A percentile compares a stretch with the other conserved stretches of the same genome.
These are phyloP conservation scores for Paecilomyces niveus DNA, from an alignment of 2,329 filamentous ascomycete genomes.

Conservation along the genomic window DNA sequence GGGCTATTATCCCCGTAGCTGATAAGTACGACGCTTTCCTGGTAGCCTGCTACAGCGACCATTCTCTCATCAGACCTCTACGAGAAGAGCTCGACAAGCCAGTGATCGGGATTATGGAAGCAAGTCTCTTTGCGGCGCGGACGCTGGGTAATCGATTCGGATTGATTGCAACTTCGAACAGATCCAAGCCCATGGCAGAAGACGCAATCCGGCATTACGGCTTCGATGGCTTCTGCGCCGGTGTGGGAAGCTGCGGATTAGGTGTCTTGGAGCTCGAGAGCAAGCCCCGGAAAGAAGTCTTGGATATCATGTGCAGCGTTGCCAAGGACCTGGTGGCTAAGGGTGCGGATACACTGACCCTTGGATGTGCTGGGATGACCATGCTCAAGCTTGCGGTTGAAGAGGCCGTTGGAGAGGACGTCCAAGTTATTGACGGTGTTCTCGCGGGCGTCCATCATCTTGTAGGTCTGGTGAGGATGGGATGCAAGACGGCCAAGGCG, in stretches of 20 bases:
- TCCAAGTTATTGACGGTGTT: conserved; percentile 47
- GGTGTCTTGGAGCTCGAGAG: conserved; percentile 41
- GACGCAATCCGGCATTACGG: conserved; percentile 37
- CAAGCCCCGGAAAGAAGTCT: conserved; percentile 31
- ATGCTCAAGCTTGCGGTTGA: conserved; percentile 41
- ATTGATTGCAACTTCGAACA: conserved; percentile 34
- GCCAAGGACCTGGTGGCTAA: conserved; percentile 32
- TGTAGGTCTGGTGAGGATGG: conserved; percentile 17
- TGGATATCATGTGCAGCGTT: conserved; percentile 31
- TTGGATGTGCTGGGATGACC: conserved; percentile 47
- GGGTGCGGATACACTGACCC: conserved; percentile 36
- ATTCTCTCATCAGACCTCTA: conserved; percentile 41
- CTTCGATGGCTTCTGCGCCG: conserved; percentile 35
- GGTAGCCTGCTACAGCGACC: conserved; percentile 44
- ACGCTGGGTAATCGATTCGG: conserved; percentile 44
- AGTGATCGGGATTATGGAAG: conserved; percentile 47
- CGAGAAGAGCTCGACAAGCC: conserved; percentile 41
- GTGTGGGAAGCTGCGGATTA: conserved; percentile 35
- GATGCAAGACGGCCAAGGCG: conserved; percentile 21
- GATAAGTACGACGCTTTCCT: conserved; percentile 42
- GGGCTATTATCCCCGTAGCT: conserved; percentile 34
- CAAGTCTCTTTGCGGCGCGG: conserved; percentile 42
- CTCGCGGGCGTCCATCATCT: conserved; percentile 31
- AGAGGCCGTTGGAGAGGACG: conserved; percentile 36
- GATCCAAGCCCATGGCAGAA: conserved; percentile 34